Evolutionary conservation across 1,284 basidiomycete species (phyloP).

Genomic region (Ganoderma leucocontextum): DNA sequence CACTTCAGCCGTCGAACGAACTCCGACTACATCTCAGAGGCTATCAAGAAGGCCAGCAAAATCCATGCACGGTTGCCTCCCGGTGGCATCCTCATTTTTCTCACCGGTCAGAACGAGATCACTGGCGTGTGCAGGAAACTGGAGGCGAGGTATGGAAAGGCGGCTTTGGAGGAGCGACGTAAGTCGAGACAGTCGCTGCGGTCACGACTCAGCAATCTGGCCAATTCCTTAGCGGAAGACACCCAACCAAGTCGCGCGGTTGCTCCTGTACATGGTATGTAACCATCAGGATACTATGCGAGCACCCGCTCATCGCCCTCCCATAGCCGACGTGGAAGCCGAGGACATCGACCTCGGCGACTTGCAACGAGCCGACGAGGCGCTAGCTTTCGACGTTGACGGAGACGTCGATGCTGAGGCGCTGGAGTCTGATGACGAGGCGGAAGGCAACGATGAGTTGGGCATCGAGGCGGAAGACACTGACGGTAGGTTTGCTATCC

Average conservation of each 20-base stretch:
- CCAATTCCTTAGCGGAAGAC: slow-evolving; percentile 21
- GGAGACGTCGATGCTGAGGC: slow-evolving; percentile 58
- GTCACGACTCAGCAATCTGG: slow-evolving; percentile 25
- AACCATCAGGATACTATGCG: background rate
- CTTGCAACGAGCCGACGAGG: slow-evolving; percentile 44
- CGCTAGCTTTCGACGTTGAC: slow-evolving; percentile 67
- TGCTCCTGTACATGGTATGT: slow-evolving; percentile 58
- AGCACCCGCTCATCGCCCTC: slow-evolving; percentile 4
- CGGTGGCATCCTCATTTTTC: slow-evolving; percentile 78
- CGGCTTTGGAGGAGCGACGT: slow-evolving; percentile 63
- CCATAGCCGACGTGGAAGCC: slow-evolving; percentile 69
- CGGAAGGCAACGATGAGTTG: slow-evolving; percentile 58
- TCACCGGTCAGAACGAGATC: slow-evolving; percentile 85
- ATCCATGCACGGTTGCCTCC: slow-evolving; percentile 77
- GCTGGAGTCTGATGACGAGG: slow-evolving; percentile 54
- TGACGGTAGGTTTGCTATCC: slow-evolving; percentile 56
- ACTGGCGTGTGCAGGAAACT: slow-evolving; percentile 72
- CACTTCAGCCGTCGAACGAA: slow-evolving; percentile 92
- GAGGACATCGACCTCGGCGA: slow-evolving; percentile 85
- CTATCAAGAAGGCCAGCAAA: slow-evolving; percentile 89
- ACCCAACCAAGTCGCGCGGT: slow-evolving; percentile 39
- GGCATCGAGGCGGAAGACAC: slow-evolving; percentile 65
- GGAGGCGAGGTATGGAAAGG: slow-evolving; percentile 79
- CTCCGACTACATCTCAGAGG: slow-evolving; percentile 91
- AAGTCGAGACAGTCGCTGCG: slow-evolving; percentile 47